Conservation (phyloP, 2,329 filamentous ascomycete species). For the Verticillium isaacii region DNA sequence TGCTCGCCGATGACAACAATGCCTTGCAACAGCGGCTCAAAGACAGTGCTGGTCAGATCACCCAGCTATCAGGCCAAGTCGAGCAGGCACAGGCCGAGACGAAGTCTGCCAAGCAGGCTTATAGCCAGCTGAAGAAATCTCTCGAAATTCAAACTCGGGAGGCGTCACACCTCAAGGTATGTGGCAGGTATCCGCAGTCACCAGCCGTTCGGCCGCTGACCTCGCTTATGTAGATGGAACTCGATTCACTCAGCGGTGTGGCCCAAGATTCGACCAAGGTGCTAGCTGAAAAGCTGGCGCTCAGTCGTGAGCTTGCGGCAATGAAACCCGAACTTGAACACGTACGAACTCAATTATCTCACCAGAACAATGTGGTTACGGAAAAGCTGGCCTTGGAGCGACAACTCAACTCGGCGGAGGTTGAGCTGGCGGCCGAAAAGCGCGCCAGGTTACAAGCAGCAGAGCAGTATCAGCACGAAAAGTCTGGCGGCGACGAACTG, state of each 20-base stretch:
- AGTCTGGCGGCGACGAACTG: conserved; percentile 38
- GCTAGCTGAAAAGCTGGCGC: conserved; percentile 52
- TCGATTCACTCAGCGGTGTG: conserved; percentile 62
- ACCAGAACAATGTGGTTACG: conserved; percentile 64
- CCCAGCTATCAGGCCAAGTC: conserved; percentile 34
- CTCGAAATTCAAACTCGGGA: conserved; percentile 44
- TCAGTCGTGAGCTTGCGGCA: conserved; percentile 45
- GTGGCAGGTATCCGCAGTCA: not conserved
- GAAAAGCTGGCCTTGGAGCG: conserved; percentile 79
- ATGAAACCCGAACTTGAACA: conserved; percentile 54
- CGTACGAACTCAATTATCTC: conserved; percentile 46
- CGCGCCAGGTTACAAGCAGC: conserved; percentile 15
- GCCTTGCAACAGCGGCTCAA: conserved; percentile 59
- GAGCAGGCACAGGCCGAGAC: conserved; percentile 36
- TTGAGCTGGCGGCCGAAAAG: conserved; percentile 77
- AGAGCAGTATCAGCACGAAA: conserved; percentile 9
- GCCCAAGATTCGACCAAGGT: conserved; percentile 67
- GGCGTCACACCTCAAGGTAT: conserved; percentile 43
- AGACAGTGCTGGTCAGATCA: conserved; percentile 55
- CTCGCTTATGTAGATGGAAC: conserved; percentile 52
- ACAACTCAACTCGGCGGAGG: conserved; percentile 70
- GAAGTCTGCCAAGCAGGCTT: conserved; percentile 34
- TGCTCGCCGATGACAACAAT: conserved; percentile 72
- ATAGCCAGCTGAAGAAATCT: conserved; percentile 40
- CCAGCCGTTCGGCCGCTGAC: not conserved